Conservation (phyloP, 371 early-diverging fungal species). For the Zychaea mexicana region DNA sequence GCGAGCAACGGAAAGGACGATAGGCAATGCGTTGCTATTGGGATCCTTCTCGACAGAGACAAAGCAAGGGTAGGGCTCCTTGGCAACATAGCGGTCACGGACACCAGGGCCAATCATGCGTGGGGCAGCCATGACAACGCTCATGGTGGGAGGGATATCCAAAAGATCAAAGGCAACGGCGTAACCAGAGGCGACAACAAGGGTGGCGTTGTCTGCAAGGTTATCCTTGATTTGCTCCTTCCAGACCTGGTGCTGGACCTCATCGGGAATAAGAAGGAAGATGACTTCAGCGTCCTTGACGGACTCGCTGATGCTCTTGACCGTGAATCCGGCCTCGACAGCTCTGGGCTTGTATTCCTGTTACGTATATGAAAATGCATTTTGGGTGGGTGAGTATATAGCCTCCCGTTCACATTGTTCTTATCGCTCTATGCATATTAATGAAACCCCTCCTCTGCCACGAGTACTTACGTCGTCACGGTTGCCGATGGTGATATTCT, state of each 20-base stretch:
- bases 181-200: constrained; percentile 31
- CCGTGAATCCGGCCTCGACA: constrained; percentile 17
- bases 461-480: constrained; percentile 26
- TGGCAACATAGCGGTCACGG: constrained; percentile 29
- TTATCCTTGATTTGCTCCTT: constrained; percentile 28
- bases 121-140: constrained; percentile 33
- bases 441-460: too few relatives aligned
- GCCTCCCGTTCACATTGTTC: too few relatives aligned
- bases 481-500: constrained; percentile 29
- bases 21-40: constrained; percentile 12
- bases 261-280: constrained; percentile 30
- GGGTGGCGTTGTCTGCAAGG: constrained; percentile 14
- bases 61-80: constrained; percentile 31
- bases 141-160: constrained; percentile 21
- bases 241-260: constrained; percentile 31
- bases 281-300: constrained; percentile 24
- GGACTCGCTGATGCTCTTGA: constrained; percentile 26
- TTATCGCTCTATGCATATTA: too few relatives aligned
- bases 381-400: too few relatives aligned
- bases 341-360: constrained; percentile 29
- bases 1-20: constrained; percentile 19
- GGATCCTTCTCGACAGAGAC: constrained; percentile 25
- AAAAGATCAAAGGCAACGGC: constrained; percentile 27
- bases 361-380: too few relatives aligned
- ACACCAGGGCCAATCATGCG: constrained; percentile 35